Conservation (phyloP, 1,284 basidiomycete genomes). For the Cryptococcus deneoformans region DNA sequence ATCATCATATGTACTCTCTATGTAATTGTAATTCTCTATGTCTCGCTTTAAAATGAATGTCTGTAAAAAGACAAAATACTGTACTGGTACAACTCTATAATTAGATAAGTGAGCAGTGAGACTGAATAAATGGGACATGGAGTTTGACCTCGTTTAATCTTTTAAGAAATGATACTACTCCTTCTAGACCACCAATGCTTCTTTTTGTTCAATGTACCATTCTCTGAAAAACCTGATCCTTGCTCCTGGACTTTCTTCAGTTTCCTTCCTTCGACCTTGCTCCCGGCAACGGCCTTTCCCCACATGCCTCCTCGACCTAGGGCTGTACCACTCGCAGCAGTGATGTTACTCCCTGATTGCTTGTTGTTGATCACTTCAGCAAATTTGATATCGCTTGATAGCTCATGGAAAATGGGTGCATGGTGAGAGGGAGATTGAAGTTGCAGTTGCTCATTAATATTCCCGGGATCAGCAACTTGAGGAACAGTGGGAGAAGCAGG, state of each 20-base stretch:
- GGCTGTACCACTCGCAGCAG: not conserved
- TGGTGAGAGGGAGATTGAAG: not conserved
- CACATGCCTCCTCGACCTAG: not conserved
- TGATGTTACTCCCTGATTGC: too few relatives aligned
- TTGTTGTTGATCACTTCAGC: not conserved
- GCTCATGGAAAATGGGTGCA: not conserved
- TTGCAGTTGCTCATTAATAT: not conserved
- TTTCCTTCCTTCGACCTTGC: not conserved
- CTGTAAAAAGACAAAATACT: too few relatives aligned
- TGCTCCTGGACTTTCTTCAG: not conserved
- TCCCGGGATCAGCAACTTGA: not conserved
- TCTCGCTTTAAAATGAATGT: too few relatives aligned
- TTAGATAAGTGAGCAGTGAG: too few relatives aligned
- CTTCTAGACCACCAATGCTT: constrained; percentile 18
- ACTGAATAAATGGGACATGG: too few relatives aligned
- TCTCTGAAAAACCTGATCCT: not conserved
- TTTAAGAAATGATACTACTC: not conserved
- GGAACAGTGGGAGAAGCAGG: not conserved
- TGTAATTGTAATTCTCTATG: too few relatives aligned
- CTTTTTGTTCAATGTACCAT: constrained; percentile 1
- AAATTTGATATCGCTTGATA: not conserved
- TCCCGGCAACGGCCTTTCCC: not conserved
- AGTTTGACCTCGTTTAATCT: too few relatives aligned
- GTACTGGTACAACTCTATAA: too few relatives aligned
- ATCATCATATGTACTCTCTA: too few relatives aligned